These are phyloP conservation scores for Chloris gayana DNA, from an alignment of 176 grass and related monocot species.

Conservation along the genomic window DNA sequence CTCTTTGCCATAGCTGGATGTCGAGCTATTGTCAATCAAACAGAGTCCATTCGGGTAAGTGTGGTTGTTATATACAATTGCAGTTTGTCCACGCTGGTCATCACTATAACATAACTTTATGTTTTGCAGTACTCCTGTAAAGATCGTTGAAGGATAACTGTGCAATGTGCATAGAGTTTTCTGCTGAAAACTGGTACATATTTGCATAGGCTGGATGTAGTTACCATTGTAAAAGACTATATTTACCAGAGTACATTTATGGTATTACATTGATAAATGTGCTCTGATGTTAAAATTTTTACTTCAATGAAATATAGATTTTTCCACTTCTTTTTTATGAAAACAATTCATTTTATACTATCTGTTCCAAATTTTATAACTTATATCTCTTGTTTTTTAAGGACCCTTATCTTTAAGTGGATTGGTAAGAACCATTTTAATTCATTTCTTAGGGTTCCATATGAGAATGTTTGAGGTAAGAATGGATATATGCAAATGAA, in stretches of 20 bases:
- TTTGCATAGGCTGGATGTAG: conserved; percentile 5
- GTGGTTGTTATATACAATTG: conserved; percentile 2
- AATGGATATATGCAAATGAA: not conserved
- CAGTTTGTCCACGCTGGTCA: not conserved
- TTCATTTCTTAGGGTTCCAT: not conserved
- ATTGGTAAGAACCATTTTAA: not conserved
- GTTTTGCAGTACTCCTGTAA: conserved; percentile 68
- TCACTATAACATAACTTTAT: conserved; percentile 9
- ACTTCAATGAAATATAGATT: conserved; percentile 21
- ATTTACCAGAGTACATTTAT: conserved; percentile 23
- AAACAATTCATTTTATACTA: not conserved
- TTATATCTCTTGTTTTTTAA: not conserved
- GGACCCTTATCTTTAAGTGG: not conserved
- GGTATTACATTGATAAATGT: not conserved
- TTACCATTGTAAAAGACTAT: conserved; percentile 17
- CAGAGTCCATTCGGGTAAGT: conserved; percentile 75
- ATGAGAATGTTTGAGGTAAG: not conserved
- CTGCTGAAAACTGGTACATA: conserved; percentile 32
- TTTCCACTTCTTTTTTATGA: not conserved
- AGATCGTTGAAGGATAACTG: conserved; percentile 91
- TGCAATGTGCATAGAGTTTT: conserved; percentile 31
- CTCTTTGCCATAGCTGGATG: conserved; percentile 67
- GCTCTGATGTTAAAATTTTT: conserved; percentile 37
- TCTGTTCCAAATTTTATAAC: not conserved
- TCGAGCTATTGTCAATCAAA: conserved; percentile 82